Base-by-base conservation (phyloP, 1,284 basidiomycete genomes). In the Psilocybe mexicana region DNA sequence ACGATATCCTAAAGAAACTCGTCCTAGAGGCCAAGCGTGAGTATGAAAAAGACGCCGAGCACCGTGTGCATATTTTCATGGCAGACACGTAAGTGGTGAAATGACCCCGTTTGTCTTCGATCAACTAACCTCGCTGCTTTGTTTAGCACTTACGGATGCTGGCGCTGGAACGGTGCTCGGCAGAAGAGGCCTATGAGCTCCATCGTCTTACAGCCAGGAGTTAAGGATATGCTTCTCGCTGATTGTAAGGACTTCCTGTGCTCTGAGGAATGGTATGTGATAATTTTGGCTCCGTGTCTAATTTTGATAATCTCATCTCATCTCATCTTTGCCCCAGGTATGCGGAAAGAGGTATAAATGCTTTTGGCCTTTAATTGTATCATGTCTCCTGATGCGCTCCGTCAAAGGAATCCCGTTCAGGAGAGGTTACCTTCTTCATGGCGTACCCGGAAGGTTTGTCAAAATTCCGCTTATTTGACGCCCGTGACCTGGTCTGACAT, bases 141-240 rank as follows among this genome's bases (percentile, higher is more conserved):
- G 40, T 25, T 26, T 63, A 88, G 86, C 43, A 83, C 86, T 10
- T 89, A 88, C 65, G 81, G 80, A 2, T 86, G 86, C 66, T 93
- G 90, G 90, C 79, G 90, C 57, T 93, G 89, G 88, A 93, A 91
- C 68, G 91, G 91, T 47, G 90, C 90, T 8, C 82, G 90, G 52
- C 90, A 92, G 65, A 93, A 93, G 70, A 82, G 91, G 43, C 90
- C 91, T 0, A 88, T 93, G 88, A 90, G 87, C 65, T 93, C 91
- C 10, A 92, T 93, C 61, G 90, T 93, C 14, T 79, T 93, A 14
- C 89, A 92, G 65, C 89, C 89, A 4, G 88, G 88, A 45, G 89
- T 93, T 23, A 93, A 93, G 68, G 90, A 93, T 67, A 92, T 92
- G 88, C 83, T 93, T 58, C 75, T 93, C 23, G 83, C 86, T 7